These are phyloP conservation scores for Cucurbita maxima DNA, from an alignment of 306 rosid genomes.

Conservation along the genomic window DNA sequence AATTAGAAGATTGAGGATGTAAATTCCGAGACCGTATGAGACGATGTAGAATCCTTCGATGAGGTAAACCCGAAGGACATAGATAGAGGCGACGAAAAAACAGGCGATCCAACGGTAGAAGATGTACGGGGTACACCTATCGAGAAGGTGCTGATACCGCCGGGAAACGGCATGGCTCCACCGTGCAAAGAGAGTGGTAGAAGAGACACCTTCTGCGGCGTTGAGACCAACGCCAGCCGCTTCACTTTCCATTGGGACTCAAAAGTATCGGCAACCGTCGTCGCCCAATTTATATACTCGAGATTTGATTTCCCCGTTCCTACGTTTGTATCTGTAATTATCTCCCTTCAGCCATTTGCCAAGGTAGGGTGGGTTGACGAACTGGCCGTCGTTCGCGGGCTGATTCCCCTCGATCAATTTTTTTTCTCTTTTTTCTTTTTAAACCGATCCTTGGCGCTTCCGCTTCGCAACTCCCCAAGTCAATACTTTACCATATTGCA, in stretches of 20 bases:
- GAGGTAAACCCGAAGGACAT: slow-evolving; percentile 59
- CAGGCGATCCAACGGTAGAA: slow-evolving; percentile 58
- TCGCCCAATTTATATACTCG: background rate
- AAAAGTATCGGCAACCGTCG: background rate
- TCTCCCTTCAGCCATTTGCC: background rate
- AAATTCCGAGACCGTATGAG: slow-evolving; percentile 81
- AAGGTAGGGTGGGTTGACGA: slow-evolving; percentile 1
- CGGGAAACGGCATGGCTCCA: slow-evolving; percentile 41
- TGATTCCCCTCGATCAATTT: background rate
- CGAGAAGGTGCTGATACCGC: slow-evolving; percentile 69
- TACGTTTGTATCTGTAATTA: background rate
- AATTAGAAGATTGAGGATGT: slow-evolving; percentile 74
- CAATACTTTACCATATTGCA: no score
- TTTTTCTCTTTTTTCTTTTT: background rate
- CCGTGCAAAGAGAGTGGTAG: slow-evolving; percentile 31
- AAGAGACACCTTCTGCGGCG: slow-evolving; percentile 7
- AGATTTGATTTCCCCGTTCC: background rate
- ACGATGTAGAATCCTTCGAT: slow-evolving; percentile 82
- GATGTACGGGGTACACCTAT: slow-evolving; percentile 56
- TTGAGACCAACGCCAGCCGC: slow-evolving; percentile 26
- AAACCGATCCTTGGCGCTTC: background rate
- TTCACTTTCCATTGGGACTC: slow-evolving; percentile 35
- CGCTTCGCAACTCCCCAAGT: no score
- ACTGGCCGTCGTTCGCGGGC: background rate
- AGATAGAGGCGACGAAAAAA: slow-evolving; percentile 29